Base-by-base conservation (phyloP, 495 filamentous ascomycete genomes). In the Aspergillus nanangensis region DNA sequence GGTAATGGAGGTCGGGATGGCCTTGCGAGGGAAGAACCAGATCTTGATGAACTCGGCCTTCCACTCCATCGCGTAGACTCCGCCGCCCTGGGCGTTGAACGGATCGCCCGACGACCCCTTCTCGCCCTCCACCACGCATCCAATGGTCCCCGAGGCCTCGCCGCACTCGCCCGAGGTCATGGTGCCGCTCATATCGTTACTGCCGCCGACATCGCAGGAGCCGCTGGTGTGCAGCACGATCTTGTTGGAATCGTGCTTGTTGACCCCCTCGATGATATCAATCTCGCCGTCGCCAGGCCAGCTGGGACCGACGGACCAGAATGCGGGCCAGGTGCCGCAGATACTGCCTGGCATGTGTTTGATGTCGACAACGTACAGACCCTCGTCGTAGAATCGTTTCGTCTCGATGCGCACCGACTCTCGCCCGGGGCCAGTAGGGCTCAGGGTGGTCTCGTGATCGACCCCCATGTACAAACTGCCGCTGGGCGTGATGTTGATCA, bases 231-330 rank as follows among this genome's bases (percentile, higher is more conserved):
- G 92, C 25, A 96, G 72, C 2, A 88, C 83, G 52, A 94, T 81
- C 31, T 73, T 59, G 52, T 92, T 86, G 42, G 75, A 67, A 0
- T 71, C 63, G 39, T 83, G 73, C 25, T 69, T 55, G 64, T 93
- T 89, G 48, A 94, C 86, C 32, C 87, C 87, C 60, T 96, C 90
- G 60, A 96, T 83, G 53, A 96, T 90, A 71, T 96, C 90, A 50
- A 95, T 90, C 65, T 96, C 91, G 17, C 91, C 91, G 27, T 77
- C 72, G 9, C 65, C 60, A 0, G 90, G 91, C 91, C 91, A 96
- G 38, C 81, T 71, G 5, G 76, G 74, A 14, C 88, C 87, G 10
- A 83, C 69, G 2, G 80, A 84, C 87, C 89, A 95, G 48, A 77
- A 78, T n/a, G 85, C 79, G 15, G 86, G 85, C 85, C 84, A 89